These are phyloP conservation scores for Senecio squalidus DNA, from an alignment of 140 eudicot species.

Conservation along the genomic window DNA sequence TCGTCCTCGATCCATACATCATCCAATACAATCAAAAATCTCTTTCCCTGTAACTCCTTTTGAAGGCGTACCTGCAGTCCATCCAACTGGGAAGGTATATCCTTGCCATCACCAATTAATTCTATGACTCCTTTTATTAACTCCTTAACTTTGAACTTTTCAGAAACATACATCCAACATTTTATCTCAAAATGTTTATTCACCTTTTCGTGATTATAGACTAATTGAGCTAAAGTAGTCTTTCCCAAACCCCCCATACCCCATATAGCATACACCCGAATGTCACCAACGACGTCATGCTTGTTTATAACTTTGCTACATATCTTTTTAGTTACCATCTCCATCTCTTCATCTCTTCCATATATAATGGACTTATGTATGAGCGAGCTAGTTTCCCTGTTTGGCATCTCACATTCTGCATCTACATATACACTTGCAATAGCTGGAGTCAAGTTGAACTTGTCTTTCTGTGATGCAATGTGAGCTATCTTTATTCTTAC, in stretches of 20 bases:
- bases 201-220: slow-evolving; percentile 3
- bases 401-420: too few relatives aligned
- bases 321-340: too few relatives aligned
- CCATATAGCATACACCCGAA: slow-evolving; percentile 3
- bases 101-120: not conserved
- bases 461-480: too few relatives aligned
- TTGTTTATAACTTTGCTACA: too few relatives aligned
- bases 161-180: slow-evolving; percentile 3
- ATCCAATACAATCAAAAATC: slow-evolving; percentile 2
- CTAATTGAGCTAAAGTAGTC: slow-evolving; percentile 3
- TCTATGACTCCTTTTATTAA: not conserved
- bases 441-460: too few relatives aligned
- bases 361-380: too few relatives aligned
- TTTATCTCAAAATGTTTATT: not conserved
- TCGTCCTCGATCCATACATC: slow-evolving; percentile 1
- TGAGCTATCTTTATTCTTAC: too few relatives aligned
- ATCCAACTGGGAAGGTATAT: not conserved
- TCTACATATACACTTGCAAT: too few relatives aligned
- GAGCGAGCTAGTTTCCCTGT: too few relatives aligned
- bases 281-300: not conserved
- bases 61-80: not conserved
- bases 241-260: slow-evolving; percentile 9
- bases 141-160: slow-evolving; percentile 6
- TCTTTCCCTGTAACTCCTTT: not conserved
- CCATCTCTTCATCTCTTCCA: too few relatives aligned